Evolutionary conservation across 139 green algal species (phyloP), one percentile per base, ranked within the genome.

Genomic region (Coelastrella sp.): DNA sequence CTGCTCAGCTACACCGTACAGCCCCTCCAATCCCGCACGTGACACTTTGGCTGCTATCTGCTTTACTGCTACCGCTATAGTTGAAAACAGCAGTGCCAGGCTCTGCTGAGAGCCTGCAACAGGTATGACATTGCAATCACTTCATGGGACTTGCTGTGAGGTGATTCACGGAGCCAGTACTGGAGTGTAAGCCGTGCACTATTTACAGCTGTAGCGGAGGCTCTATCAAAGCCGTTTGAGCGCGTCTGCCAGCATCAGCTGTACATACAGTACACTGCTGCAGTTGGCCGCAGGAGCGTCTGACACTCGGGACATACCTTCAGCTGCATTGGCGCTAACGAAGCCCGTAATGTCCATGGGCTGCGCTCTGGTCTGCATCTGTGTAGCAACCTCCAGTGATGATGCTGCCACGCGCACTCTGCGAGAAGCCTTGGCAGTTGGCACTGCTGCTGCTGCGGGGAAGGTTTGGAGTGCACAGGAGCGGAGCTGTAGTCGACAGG

Each of bases 11-110:
- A 65, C 47, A 11, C 90, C 92, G 84, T 85, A 93, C 20, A 92
- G 47, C n/a, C 85, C 91, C n/a, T 93, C 91, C 0, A 95, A 88
- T n/a, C 91, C 93, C 3, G 93, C 93, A 4, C 93, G 68, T 17
- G 89, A 61, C 66, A 93, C 80, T 54, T 88, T 88, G 68, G 10
- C 17, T 17, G 66, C 19, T 22, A 88, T 88, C 54, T 88, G 68
- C 66, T 88, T 88, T 6, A 80, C 68, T 22, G 83, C 83, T 10
- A 88, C 68, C n/a, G 66, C 8, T 19, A 81, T 19, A 7, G 11
- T 32, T 5, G 66, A 68, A 8, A 88, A 60, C 54, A 88, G 68
- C 68, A 88, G 57, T 5, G 83, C 54, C 68, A 88, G 22, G 68
- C 83, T 88, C 54, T 80, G 7, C 14, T 58, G 14, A 7, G 23